Conservation (phyloP, 306 rosid genomes). For the Quillaja saponaria region DNA sequence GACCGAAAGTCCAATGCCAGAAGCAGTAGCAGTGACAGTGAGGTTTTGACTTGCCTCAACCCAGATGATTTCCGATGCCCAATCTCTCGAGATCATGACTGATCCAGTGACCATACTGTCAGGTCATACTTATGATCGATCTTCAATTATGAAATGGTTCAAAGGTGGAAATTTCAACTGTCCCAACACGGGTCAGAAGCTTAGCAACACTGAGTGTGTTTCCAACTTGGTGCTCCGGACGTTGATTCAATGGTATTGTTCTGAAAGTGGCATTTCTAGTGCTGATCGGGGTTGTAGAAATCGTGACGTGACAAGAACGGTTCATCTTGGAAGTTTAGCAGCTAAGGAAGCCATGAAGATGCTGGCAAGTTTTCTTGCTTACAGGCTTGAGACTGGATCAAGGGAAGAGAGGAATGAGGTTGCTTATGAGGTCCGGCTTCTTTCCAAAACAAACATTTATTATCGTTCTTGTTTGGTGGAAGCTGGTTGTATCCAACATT, state of each 20-base stretch:
- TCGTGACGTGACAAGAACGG: conserved; percentile 36
- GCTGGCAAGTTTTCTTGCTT: conserved; percentile 44
- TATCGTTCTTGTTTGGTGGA: conserved; percentile 72
- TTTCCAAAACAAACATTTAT: conserved; percentile 71
- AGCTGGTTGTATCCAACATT: conserved; percentile 50
- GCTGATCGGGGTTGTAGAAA: conserved; percentile 38
- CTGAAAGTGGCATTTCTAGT: conserved; percentile 42
- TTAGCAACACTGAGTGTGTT: conserved; percentile 50
- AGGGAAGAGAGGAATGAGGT: conserved; percentile 47
- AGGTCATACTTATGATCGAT: conserved; percentile 84
- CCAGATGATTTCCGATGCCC: conserved; percentile 84
- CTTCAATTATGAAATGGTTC: conserved; percentile 84
- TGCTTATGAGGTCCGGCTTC: conserved; percentile 61
- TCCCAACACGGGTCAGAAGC: conserved; percentile 75
- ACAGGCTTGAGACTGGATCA: conserved; percentile 36
- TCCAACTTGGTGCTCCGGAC: conserved; percentile 60
- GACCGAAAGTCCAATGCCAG: conserved; percentile 30
- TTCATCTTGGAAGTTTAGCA: conserved; percentile 41
- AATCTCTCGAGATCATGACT: conserved; percentile 69
- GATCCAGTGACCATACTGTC: conserved; percentile 82
- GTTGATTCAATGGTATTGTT: conserved; percentile 57
- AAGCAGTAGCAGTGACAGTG: conserved; percentile 14
- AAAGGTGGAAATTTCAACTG: conserved; percentile 57
- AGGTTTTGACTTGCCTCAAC: conserved; percentile 35
- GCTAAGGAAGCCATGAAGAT: conserved; percentile 54